Conservation (phyloP, 106 monocot genomes). For the Dendrobium catenatum region DNA sequence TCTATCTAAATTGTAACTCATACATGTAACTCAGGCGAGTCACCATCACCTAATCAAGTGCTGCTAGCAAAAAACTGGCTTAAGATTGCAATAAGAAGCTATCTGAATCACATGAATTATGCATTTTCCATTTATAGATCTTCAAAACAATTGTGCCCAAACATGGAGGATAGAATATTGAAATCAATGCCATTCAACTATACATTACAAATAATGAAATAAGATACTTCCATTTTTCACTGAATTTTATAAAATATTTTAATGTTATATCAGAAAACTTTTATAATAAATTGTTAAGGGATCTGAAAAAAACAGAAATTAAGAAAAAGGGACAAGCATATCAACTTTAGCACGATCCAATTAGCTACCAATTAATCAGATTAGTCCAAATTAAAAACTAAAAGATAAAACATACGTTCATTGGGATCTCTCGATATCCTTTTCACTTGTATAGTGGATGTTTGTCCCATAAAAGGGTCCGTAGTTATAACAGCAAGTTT, state of each 20-base stretch:
- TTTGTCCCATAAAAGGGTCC: slow-evolving; percentile 66
- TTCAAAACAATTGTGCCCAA: background rate
- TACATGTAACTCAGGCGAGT: background rate
- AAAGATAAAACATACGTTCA: slow-evolving; percentile 44
- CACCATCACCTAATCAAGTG: background rate
- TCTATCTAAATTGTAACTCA: background rate
- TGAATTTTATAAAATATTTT: background rate
- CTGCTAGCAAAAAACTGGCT: background rate
- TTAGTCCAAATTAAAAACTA: background rate
- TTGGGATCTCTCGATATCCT: slow-evolving; percentile 48
- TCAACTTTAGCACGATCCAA: background rate
- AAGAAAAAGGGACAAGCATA: background rate
- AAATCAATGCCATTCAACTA: background rate
- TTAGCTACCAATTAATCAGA: background rate
- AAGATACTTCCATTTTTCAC: background rate
- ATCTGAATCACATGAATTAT: background rate
- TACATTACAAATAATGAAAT: background rate
- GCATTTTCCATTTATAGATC: background rate
- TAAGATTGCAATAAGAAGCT: background rate
- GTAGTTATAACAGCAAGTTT: slow-evolving; percentile 74
- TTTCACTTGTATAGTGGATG: slow-evolving; percentile 82
- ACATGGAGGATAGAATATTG: background rate
- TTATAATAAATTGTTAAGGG: background rate
- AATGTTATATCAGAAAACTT: background rate
- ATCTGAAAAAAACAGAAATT: background rate